phyloP scores from a whole-genome alignment of 2,329 filamentous ascomycete species.

The Tolypocladium ovalisporum region DNA sequence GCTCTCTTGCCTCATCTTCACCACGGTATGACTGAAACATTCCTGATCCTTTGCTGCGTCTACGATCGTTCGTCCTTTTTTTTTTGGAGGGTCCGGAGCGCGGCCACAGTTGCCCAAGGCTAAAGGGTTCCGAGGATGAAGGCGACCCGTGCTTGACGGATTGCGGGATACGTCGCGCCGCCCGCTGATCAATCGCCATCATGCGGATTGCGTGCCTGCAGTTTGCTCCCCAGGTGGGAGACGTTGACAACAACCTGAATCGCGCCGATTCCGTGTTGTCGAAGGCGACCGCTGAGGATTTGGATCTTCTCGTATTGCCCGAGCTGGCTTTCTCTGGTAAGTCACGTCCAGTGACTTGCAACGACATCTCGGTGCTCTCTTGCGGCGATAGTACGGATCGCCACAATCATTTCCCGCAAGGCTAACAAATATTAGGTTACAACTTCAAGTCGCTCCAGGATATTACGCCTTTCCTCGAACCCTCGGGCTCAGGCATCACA shows the following conservation, averaged over 20 bases:
- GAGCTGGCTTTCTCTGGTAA: conserved; percentile 67
- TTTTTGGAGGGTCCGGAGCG: no score
- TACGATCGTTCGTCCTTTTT: background rate
- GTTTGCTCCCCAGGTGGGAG: conserved; percentile 60
- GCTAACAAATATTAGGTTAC: conserved; percentile 44
- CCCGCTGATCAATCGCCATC: conserved; percentile 6
- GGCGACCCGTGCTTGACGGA: background rate
- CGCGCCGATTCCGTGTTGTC: conserved; percentile 54
- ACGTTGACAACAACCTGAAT: conserved; percentile 59
- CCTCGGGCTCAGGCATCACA: conserved; percentile 51
- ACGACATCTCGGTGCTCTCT: background rate
- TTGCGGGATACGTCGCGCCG: background rate
- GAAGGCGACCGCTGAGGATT: conserved; percentile 33
- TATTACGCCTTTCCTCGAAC: conserved; percentile 60
- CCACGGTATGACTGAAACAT: background rate
- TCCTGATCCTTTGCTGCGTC: background rate
- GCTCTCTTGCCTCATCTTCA: background rate
- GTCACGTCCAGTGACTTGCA: conserved; percentile 5
- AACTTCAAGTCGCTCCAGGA: conserved; percentile 62
- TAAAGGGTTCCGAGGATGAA: background rate
- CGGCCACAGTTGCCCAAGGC: background rate
- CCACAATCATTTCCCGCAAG: background rate
- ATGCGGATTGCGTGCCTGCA: conserved; percentile 64
- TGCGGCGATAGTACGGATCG: background rate
- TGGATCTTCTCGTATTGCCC: conserved; percentile 64